phyloP scores from a whole-genome alignment of 441 rosid genomes.

The Arabidopsis lyrata region DNA sequence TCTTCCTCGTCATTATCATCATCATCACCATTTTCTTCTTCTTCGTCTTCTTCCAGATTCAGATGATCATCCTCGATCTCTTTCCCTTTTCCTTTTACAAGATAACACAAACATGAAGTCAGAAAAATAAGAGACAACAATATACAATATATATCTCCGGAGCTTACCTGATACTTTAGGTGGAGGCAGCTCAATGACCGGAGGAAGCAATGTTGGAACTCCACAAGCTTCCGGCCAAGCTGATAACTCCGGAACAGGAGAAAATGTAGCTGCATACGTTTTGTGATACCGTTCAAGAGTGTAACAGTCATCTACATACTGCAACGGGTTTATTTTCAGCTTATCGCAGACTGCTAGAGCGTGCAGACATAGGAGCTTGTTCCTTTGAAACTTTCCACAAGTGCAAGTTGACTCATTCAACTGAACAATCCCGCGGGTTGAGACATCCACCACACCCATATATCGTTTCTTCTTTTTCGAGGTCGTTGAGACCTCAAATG shows the following conservation, averaged over 20 bases:
- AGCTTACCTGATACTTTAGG: not conserved
- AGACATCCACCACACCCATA: not conserved
- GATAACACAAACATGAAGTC: not conserved
- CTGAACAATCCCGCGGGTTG: not conserved
- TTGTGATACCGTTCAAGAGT: not conserved
- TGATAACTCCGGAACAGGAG: not conserved
- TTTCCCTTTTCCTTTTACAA: not conserved
- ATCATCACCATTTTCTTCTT: not conserved
- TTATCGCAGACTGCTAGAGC: not conserved
- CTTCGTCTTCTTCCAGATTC: not conserved
- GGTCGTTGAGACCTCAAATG: not conserved
- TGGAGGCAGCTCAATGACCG: not conserved
- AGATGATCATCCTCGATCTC: not conserved
- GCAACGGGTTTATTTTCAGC: not conserved
- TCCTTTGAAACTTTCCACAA: not conserved
- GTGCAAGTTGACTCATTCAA: not conserved
- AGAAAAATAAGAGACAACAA: not conserved
- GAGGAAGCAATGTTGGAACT: not conserved
- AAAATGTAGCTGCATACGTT: not conserved
- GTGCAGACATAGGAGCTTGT: not conserved
- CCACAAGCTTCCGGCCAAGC: constrained; percentile 4
- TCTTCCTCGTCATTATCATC: not conserved
- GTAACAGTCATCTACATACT: constrained; percentile 5
- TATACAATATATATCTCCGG: not conserved
- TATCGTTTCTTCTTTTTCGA: not conserved